phyloP scores from a whole-genome alignment of 495 filamentous ascomycete genomes.

The Antarctomyces pellizariae region DNA sequence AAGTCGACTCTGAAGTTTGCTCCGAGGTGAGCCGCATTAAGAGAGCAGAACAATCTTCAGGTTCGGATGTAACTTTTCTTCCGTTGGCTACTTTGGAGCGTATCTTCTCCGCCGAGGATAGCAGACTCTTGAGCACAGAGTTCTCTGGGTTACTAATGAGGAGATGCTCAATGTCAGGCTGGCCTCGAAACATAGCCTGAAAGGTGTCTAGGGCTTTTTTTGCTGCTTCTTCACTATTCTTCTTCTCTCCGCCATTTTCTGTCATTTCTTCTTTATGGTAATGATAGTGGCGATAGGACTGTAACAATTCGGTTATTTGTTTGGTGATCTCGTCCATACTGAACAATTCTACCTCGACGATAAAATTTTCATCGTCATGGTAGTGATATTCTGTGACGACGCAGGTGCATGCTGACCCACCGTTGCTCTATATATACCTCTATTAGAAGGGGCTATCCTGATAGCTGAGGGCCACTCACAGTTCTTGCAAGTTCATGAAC shows the following conservation, averaged over 20 bases:
- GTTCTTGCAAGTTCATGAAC: constrained; percentile 4
- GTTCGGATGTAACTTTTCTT: constrained; percentile 1
- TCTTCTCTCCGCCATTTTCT: constrained; percentile 7
- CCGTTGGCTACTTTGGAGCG: constrained; percentile 1
- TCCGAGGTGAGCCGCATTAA: constrained; percentile 16
- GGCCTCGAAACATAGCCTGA: constrained; percentile 10
- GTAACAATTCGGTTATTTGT: constrained; percentile 14
- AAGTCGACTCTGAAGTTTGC: constrained; percentile 7
- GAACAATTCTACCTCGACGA: constrained; percentile 16
- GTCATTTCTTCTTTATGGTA: constrained; percentile 4
- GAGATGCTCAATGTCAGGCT: constrained; percentile 4
- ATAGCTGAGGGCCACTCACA: constrained; percentile 3
- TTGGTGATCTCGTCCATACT: constrained; percentile 11
- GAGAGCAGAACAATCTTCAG: constrained; percentile 9
- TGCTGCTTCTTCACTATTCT: constrained; percentile 8
- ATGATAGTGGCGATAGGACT: constrained; percentile 13
- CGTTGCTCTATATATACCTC: too few species aligned
- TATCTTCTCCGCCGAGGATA: constrained; percentile 6
- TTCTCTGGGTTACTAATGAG: constrained; percentile 5
- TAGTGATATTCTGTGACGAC: constrained; percentile 19
- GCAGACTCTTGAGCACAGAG: constrained; percentile 8
- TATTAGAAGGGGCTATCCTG: too few species aligned
- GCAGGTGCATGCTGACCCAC: constrained; percentile 18
- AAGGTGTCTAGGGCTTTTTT: constrained; percentile 12
- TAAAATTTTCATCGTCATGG: constrained; percentile 14